Evolutionary conservation across 2,329 filamentous ascomycete species (phyloP).

Genomic region (Cordyceps tenuipes): DNA sequence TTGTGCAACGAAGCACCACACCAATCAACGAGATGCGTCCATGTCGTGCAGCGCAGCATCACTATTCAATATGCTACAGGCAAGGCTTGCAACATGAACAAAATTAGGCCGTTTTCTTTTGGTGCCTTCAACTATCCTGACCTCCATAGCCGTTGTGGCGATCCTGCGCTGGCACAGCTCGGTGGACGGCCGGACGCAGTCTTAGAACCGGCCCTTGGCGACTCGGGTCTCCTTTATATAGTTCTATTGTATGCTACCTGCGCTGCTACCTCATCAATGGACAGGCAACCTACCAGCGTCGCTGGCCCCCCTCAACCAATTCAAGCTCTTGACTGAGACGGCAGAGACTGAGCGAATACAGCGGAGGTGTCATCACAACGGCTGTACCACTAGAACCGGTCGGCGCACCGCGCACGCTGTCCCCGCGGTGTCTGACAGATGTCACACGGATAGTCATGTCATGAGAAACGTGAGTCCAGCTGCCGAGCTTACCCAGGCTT

Average conservation of each 20-base stretch:
- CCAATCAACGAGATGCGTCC: no score
- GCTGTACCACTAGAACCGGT: neutral
- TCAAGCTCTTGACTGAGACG: neutral
- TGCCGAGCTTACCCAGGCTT: conserved; percentile 21
- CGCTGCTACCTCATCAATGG: conserved; percentile 20
- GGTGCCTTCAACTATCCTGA: neutral
- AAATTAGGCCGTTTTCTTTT: no score
- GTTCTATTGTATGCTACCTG: conserved; percentile 15
- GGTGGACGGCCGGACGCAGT: conserved; percentile 16
- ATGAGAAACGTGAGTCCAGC: conserved; percentile 21
- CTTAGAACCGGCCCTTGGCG: conserved; percentile 8
- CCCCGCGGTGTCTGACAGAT: neutral
- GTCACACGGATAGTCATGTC: conserved; percentile 7
- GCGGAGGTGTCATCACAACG: neutral
- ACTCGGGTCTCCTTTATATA: conserved; percentile 19
- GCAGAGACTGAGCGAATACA: neutral
- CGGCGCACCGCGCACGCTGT: neutral
- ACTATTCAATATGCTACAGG: no score
- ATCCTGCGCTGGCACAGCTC: conserved; percentile 35
- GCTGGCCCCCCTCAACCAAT: neutral
- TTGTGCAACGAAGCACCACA: no score
- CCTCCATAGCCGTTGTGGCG: conserved; percentile 28
- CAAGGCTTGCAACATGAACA: no score
- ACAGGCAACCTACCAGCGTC: conserved; percentile 12
- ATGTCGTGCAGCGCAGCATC: no score